Percentiles rank a stretch among this genome's conserved stretches.
These are phyloP conservation scores for Dendryphion nanum DNA, from an alignment of 2,329 filamentous ascomycete genomes.

Conservation along the genomic window DNA sequence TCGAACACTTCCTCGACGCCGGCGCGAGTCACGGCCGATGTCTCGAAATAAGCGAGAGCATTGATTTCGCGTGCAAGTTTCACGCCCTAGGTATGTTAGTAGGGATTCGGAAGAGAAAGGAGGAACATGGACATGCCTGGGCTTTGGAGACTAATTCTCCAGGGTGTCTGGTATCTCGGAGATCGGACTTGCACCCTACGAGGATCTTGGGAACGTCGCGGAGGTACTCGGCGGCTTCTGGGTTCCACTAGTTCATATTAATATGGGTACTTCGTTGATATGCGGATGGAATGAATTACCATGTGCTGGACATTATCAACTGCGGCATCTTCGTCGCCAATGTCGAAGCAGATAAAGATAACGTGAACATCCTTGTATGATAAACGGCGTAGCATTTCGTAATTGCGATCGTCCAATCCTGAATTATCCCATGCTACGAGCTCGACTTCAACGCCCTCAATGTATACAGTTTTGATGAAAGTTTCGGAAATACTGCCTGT, in stretches of 20 bases:
- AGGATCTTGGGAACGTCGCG: slow-evolving; percentile 8
- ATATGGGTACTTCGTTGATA: not conserved
- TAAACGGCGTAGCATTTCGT: slow-evolving; percentile 4
- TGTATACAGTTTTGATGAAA: slow-evolving; percentile 1
- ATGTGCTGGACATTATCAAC: slow-evolving; percentile 10
- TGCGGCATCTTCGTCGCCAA: slow-evolving; percentile 7
- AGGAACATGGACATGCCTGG: slow-evolving; percentile 13
- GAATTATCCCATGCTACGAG: slow-evolving; percentile 7
- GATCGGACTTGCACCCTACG: no score
- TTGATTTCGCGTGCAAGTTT: slow-evolving; percentile 11
- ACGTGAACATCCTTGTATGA: slow-evolving; percentile 6
- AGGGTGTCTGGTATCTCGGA: no score
- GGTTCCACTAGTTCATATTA: slow-evolving; percentile 7
- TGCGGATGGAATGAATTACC: slow-evolving; percentile 3
- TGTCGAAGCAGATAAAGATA: slow-evolving; percentile 16
- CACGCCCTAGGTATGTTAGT: slow-evolving; percentile 7
- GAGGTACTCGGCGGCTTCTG: slow-evolving; percentile 10
- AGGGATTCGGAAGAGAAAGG: not conserved
- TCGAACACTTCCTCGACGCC: slow-evolving; percentile 13
- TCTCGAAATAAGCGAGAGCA: slow-evolving; percentile 16
- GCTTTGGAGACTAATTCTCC: no score
- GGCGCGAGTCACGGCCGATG: slow-evolving; percentile 9
- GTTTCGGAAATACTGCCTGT: slow-evolving; percentile 3
- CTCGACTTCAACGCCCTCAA: slow-evolving; percentile 5
- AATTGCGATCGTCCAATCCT: slow-evolving; percentile 2